Base-by-base conservation (phyloP, 176 grass and related monocot species). In the Carex scoparia region DNA sequence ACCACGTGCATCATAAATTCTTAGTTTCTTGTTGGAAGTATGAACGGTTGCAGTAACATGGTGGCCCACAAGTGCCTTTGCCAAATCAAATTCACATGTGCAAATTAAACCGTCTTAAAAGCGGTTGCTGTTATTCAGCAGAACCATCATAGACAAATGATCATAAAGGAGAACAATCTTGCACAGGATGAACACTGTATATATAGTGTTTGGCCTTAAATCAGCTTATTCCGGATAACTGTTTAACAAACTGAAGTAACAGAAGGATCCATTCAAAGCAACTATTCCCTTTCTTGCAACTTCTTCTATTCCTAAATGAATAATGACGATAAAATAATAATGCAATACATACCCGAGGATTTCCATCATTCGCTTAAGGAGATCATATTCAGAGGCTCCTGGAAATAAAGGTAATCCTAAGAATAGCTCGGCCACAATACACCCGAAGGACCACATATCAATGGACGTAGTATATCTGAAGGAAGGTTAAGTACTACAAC, bases 391-490 rank as follows among this genome's bases (percentile, higher is more conserved):
- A 71, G 97, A 99, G 48, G 93, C 90, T 61, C 93, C 97, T 71
- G 93, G 97, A 86, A 99, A 99, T 88, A 99, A 91, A 92, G 97
- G 97, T 64, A 99, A 69, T 3, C 97, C 97, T 81, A 99, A 92
- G 86, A 92, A 99, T 53, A 99, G 81, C 81, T 99, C 97, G 27
- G 93, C 93, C 69, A 96, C 91, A 62, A 99, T 94, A 81, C 97
- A 99, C 16, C 97, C 97, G 32, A 99, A 91, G 48, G 97, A 99
- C 97, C 97, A 99, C 97, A 99, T 99, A 87, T 96, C 97, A 80
- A 99, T 99, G 37, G 97, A 87, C 66, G 93, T 90, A 73, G 90
- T 94, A 89, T 98, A 98, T 95, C 96, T 98, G 85, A 65, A 79
- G 63, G 74, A 84, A 89, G 60, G 84, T 94, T 85, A 98, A 98